Evolutionary conservation across 805 yeast species (phyloP).

Genomic region (Isabelozyma rhagii): DNA sequence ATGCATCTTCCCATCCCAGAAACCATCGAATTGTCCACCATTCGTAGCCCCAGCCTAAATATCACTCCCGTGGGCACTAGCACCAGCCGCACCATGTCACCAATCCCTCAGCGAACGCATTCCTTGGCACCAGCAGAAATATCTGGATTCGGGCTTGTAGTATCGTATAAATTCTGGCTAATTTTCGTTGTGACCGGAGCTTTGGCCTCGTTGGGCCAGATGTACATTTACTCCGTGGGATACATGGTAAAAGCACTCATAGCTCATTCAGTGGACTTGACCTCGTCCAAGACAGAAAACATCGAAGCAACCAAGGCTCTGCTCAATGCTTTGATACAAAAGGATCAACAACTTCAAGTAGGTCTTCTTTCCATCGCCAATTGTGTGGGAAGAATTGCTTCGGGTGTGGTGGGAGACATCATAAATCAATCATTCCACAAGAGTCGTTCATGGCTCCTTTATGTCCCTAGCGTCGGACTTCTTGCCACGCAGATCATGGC

Average conservation of each 20-base stretch:
- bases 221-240: slow-evolving; percentile 47
- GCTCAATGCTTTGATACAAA: slow-evolving; percentile 34
- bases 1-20: too few relatives aligned
- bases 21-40: not conserved
- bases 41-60: too few relatives aligned
- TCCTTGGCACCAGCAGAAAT: not conserved
- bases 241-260: slow-evolving; percentile 42
- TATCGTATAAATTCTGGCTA: slow-evolving; percentile 33
- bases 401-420: slow-evolving; percentile 67
- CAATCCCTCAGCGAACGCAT: not conserved
- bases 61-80: not conserved
- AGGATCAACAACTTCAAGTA: slow-evolving; percentile 68
- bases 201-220: slow-evolving; percentile 43
- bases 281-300: slow-evolving; percentile 3
- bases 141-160: slow-evolving; percentile 16
- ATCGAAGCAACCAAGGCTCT: slow-evolving; percentile 11
- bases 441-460: slow-evolving; percentile 53
- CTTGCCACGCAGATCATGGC: slow-evolving; percentile 52
- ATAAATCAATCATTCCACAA: slow-evolving; percentile 42
- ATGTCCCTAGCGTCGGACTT: slow-evolving; percentile 49
- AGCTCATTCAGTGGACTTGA: slow-evolving; percentile 8
- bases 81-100: not conserved
- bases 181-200: slow-evolving; percentile 35
- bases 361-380: slow-evolving; percentile 66
- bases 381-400: slow-evolving; percentile 59